Base-by-base conservation (phyloP, 2,329 filamentous ascomycete species). In the Claviceps capensis region DNA sequence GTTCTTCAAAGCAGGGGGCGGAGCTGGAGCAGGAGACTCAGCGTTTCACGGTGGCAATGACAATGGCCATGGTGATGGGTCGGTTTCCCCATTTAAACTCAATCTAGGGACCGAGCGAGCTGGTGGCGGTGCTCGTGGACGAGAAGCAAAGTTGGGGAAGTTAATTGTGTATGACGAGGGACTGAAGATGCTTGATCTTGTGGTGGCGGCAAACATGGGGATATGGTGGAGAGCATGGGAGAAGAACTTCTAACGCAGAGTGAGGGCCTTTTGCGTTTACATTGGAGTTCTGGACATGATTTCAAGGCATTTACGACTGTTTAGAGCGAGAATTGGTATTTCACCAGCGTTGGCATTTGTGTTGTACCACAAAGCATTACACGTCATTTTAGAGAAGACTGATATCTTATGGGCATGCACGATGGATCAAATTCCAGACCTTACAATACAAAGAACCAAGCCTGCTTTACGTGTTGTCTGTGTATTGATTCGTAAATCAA, bases 181-280 rank as follows among this genome's bases (percentile, higher is more conserved):
- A 0, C 70, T 95, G 57, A 95, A 95, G 72, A 97, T 98, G 91
- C 68, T 97, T 61, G 93, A 98, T 72, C 67, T 98, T 53, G 74
- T 95, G 0, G 88, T 98, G 19, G 88, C 91, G 4, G 86, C 89
- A 11, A 96, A 95, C 63, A 79, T 98, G 69, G 88, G 86, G 1
- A 72, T 97, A 16, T 98, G 90, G 88, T 97, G 91, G 90, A 82
- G 83, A 60, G 82, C 86, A 4, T 96, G 89, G 78, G 85, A 88
- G 60, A 75, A 71, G 60, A 74, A 68, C 62, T 70, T 69, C 54
- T 70, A 57, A 61, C 16, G 45, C 3, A 9, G 4, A 2, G 23
- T 2, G 4, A 4, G 23, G 5, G 4, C 14, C 3, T n/a, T 16
- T 34, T 13, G 26, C 3, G 44, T 26, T 7, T 37, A n/a, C 8